Evolutionary conservation across 352 stramenopile species (phyloP), one percentile per base, ranked within the genome.

Genomic region (Globisporangium iwayamae): DNA sequence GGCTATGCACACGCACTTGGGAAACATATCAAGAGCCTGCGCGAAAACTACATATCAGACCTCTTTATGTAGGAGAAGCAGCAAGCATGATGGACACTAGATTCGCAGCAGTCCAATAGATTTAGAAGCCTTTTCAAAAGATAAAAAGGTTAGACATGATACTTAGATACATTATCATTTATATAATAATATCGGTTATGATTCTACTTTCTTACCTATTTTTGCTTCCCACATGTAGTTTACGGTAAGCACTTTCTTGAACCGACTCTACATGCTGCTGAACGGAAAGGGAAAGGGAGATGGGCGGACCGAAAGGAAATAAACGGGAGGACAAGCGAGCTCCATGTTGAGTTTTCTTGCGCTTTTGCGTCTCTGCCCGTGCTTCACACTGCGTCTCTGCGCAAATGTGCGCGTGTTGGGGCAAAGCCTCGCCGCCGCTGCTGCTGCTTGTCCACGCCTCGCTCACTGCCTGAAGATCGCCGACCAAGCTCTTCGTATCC

Each of bases 181-280:
- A 20, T 47, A 9, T 46, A 7, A 0, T 1, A 20, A n/a, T 14
- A 16, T 22, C 20, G 8, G 14, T 41, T 47, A 14, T 47, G 10
- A 47, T 47, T 47, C 41, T 47, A 8, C 16, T 4, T n/a, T 20
- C 1, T 28, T 28, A 28, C 25, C 25, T 28, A 47, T 0, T 20
- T 47, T 6, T 8, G 14, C 16, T 47, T 20, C 41, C 8, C 4
- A 4, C 14, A 47, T 47, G 41, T 47, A 47, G 41, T 47, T 47
- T 47, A 47, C 41, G 14, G 22, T 45, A 30, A 45, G 30, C 10
- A 13, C 34, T 57, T 46, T 22, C 43, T 32, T 43, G 55, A 61
- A 61, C 55, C 55, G 55, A 61, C 55, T 61, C 55, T 1, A 61
- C 43, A 38, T 14, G 41, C 55, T 61, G 55, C 25, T 28, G 25